Conservation (phyloP, 441 rosid genomes). For the Adansonia grandidieri region DNA sequence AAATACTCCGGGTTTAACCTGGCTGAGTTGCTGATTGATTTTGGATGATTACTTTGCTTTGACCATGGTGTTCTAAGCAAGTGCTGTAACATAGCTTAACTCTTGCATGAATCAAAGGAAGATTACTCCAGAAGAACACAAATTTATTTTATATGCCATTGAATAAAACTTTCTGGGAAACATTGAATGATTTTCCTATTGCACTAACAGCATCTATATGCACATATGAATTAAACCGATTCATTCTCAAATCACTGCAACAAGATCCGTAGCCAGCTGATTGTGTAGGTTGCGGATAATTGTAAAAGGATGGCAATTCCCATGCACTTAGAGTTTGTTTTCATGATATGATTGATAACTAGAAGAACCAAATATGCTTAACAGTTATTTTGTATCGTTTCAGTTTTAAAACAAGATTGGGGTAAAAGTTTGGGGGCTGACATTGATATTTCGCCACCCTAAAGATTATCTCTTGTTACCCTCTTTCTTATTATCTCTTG, state of each 20-base stretch:
- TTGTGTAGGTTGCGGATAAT: no score
- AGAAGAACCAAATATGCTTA: background rate
- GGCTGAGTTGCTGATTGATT: background rate
- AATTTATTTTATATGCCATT: no score
- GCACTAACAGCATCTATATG: no score
- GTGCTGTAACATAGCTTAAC: background rate
- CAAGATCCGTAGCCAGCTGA: no score
- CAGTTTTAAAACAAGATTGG: background rate
- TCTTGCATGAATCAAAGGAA: background rate
- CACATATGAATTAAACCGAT: no score
- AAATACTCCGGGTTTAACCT: background rate
- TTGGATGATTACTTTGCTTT: background rate
- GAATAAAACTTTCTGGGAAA: no score
- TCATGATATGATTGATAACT: no score
- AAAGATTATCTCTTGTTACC: background rate
- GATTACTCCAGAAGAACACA: no score
- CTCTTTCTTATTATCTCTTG: background rate
- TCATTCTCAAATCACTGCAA: no score
- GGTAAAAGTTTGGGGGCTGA: background rate
- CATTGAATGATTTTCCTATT: no score
- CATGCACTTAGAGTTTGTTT: no score
- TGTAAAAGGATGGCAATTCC: no score
- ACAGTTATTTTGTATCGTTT: background rate
- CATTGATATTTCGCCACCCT: background rate
- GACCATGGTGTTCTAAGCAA: background rate